Conservation (phyloP, 2,329 filamentous ascomycete species). For the Shiraia bambusicola region DNA sequence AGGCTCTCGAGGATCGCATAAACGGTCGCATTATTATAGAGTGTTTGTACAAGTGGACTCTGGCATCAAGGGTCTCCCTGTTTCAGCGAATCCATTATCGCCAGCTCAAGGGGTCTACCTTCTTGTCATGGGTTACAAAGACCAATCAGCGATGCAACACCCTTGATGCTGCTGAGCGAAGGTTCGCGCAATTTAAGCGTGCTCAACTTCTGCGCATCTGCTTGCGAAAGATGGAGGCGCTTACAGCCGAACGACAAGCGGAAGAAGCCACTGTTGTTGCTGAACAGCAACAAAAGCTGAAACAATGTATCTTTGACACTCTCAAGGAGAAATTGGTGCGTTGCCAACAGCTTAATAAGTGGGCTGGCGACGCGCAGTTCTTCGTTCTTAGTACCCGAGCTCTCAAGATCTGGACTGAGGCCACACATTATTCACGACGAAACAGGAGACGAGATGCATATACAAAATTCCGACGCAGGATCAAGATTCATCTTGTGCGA, state of each 20-base stretch:
- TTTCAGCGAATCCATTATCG: slow-evolving; percentile 43
- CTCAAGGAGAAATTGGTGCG: slow-evolving; percentile 45
- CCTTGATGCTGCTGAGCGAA: slow-evolving; percentile 33
- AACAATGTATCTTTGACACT: slow-evolving; percentile 41
- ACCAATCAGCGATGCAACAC: slow-evolving; percentile 28
- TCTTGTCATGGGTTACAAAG: slow-evolving; percentile 34
- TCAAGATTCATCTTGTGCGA: slow-evolving; percentile 57
- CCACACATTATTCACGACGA: slow-evolving; percentile 53
- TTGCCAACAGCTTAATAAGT: slow-evolving; percentile 51
- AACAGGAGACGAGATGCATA: slow-evolving; percentile 59
- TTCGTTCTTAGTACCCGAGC: slow-evolving; percentile 56
- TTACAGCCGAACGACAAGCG: slow-evolving; percentile 25
- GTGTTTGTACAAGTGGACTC: slow-evolving; percentile 62
- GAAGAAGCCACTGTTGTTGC: slow-evolving; percentile 43
- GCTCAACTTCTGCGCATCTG: slow-evolving; percentile 27
- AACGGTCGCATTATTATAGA: slow-evolving; percentile 59
- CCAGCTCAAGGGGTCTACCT: slow-evolving; percentile 28
- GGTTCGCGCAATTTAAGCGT: slow-evolving; percentile 36
- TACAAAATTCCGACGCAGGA: slow-evolving; percentile 52
- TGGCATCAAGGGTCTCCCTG: slow-evolving; percentile 50
- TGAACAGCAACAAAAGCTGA: slow-evolving; percentile 45
- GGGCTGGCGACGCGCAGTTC: slow-evolving; percentile 58
- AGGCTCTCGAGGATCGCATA: slow-evolving; percentile 55
- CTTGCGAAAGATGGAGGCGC: slow-evolving; percentile 31
- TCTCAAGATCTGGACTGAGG: slow-evolving; percentile 55